These are phyloP conservation scores for Penicillium frequentans DNA, from an alignment of 2,329 filamentous ascomycete species.

Conservation along the genomic window DNA sequence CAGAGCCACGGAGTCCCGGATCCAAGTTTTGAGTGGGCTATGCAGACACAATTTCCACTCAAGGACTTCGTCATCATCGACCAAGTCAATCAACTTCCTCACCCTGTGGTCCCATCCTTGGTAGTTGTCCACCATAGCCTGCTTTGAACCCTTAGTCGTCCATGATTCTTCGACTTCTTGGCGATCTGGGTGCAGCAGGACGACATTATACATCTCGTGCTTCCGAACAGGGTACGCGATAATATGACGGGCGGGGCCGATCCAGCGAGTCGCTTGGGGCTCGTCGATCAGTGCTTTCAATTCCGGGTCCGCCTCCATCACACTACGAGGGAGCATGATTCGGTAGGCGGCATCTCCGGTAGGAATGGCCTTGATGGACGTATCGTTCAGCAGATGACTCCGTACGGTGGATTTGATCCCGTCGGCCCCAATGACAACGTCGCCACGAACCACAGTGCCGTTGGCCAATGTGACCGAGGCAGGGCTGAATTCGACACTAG, in stretches of 20 bases:
- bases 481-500: constrained; percentile 26
- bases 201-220: constrained; percentile 66
- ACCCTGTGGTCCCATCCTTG: constrained; percentile 61
- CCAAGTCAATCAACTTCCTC: constrained; percentile 59
- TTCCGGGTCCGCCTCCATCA: constrained; percentile 67
- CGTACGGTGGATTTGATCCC: constrained; percentile 54
- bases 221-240: constrained; percentile 73
- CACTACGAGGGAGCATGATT: constrained; percentile 69
- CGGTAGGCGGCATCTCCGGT: constrained; percentile 77
- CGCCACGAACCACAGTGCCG: constrained; percentile 35
- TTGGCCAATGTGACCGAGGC: constrained; percentile 30
- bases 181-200: constrained; percentile 61
- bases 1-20: constrained; percentile 35
- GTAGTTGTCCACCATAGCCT: constrained; percentile 62
- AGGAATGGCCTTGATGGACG: constrained; percentile 25
- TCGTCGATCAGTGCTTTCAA: constrained; percentile 66
- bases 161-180: constrained; percentile 64
- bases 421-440: constrained; percentile 55
- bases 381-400: constrained; percentile 37
- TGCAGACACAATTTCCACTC: constrained; percentile 41
- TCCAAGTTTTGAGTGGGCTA: constrained; percentile 36
- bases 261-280: constrained; percentile 71
- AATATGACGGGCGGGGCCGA: constrained; percentile 72
- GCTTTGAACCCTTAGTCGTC: constrained; percentile 63
- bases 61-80: constrained; percentile 53